Evolutionary conservation across 495 filamentous ascomycete species (phyloP).

Genomic region (Penicillium daleae): DNA sequence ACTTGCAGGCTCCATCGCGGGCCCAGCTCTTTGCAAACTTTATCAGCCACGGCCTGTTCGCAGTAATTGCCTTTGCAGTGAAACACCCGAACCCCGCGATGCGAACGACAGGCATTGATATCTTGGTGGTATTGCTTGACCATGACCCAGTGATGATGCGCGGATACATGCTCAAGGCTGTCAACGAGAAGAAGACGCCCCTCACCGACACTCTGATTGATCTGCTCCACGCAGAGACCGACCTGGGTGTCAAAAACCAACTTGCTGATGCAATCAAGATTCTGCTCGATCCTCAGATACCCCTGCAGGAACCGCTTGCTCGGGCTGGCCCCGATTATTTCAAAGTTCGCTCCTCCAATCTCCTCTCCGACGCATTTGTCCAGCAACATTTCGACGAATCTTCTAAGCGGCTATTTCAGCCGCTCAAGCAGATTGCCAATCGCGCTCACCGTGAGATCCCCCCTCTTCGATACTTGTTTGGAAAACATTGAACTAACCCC

Average conservation of each 20-base stretch:
- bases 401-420: conserved; percentile 82
- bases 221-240: conserved; percentile 84
- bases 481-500: conserved; percentile 18
- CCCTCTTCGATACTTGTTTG: background rate
- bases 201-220: conserved; percentile 95
- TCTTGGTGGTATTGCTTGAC: conserved; percentile 91
- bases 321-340: conserved; percentile 73
- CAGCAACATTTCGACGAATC: conserved; percentile 89
- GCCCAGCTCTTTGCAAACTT: conserved; percentile 86
- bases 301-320: conserved; percentile 62
- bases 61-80: conserved; percentile 89
- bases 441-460: conserved; percentile 58
- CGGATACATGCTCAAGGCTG: conserved; percentile 85
- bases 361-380: conserved; percentile 84
- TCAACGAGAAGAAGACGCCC: conserved; percentile 82
- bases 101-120: conserved; percentile 90
- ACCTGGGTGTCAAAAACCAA: conserved; percentile 94
- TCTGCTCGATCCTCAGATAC: conserved; percentile 79
- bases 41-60: conserved; percentile 82
- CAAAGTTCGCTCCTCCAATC: conserved; percentile 64
- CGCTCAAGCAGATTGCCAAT: conserved; percentile 79
- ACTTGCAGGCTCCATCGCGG: conserved; percentile 79
- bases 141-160: conserved; percentile 95
- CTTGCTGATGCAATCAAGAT: conserved; percentile 96
- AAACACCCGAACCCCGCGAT: conserved; percentile 81